Conservation (phyloP, 2,329 filamentous ascomycete genomes). For the Arachnopeziza araneosa region DNA sequence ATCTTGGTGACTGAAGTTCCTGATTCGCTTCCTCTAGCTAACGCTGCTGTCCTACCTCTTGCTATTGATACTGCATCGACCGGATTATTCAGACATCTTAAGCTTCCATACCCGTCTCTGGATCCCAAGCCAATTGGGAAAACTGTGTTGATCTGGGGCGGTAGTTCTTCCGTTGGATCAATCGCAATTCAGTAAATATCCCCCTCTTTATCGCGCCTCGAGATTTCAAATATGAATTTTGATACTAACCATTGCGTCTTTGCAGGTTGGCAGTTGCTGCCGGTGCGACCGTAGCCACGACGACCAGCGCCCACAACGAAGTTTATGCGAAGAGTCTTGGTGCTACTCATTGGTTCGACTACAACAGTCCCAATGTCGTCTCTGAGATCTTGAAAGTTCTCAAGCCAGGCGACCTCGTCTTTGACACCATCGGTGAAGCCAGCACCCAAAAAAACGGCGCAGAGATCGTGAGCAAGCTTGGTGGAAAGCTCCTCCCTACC, state of each 20-base stretch:
- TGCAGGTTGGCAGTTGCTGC: slow-evolving; percentile 17
- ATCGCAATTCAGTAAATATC: slow-evolving; percentile 18
- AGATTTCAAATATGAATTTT: not conserved
- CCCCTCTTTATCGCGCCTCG: no score
- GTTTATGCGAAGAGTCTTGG: slow-evolving; percentile 38
- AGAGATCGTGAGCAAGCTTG: slow-evolving; percentile 25
- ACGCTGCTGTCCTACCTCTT: slow-evolving; percentile 33
- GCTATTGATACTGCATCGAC: slow-evolving; percentile 30
- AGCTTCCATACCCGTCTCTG: slow-evolving; percentile 18
- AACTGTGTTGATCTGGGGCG: slow-evolving; percentile 26
- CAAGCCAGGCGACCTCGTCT: slow-evolving; percentile 10
- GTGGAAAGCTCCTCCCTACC: slow-evolving; percentile 19
- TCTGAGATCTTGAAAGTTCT: slow-evolving; percentile 14
- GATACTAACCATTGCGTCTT: slow-evolving; percentile 33
- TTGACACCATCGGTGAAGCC: slow-evolving; percentile 26
- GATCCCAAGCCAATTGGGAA: slow-evolving; percentile 23
- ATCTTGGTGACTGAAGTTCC: slow-evolving; percentile 28
- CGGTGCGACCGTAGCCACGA: slow-evolving; percentile 38
- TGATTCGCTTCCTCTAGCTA: slow-evolving; percentile 27
- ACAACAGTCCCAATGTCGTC: slow-evolving; percentile 27
- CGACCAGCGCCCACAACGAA: slow-evolving; percentile 39
- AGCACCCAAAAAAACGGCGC: slow-evolving; percentile 23
- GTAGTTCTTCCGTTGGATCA: slow-evolving; percentile 16
- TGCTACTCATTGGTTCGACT: slow-evolving; percentile 42
- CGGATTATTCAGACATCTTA: slow-evolving; percentile 26